Base-by-base conservation (phyloP, 202 grass and related monocot genomes). In the Schoenoplectus triqueter region DNA sequence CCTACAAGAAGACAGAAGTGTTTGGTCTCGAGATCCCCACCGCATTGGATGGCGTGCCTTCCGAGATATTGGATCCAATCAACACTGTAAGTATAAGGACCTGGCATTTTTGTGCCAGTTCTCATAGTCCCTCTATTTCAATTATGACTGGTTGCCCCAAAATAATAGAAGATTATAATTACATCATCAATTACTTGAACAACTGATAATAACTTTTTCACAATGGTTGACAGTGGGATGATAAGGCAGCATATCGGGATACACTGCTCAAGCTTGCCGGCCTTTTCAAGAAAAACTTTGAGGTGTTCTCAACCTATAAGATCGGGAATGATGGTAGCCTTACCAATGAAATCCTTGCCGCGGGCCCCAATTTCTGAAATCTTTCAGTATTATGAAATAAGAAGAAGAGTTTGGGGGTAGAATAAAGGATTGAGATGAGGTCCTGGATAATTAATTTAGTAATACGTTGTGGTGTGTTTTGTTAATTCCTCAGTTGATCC, bases 11-110 rank as follows among this genome's bases (percentile, higher is more conserved):
- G 80, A 96, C 97, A 11, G 87, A 96, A 76, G 86, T 99, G 42
- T 99, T 99, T 39, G 97, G 97, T 78, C 87, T 99, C 63, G 97
- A 99, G 80, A 99, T 99, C 79, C 97, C 97, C n/a, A 96, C 93
- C 1, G 85, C 81, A 31, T 65, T 99, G 42, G 67, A 92, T 3
- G 93, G 92, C 11, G 92, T 99, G 63, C 97, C 97, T 18, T 92
- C 93, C 10, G 93, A 92, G 68, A 99, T 99, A 85, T 87, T 99
- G n/a, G 93, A 99, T 75, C 97, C 97, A 2, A 88, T 96, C 73
- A 96, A 99, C 89, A 99, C 97, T 15, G 97, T 99, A 94, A 92
- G 88, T 50, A 79, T 57, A 55, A 4, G 10, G 19, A 49, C 4
- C 40, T 22, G 14, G 4, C 31, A 39, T 80, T 47, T 73, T 76